A percentile compares a stretch with the other conserved stretches of the same genome.
phyloP scores from a whole-genome alignment of 768 basidiomycete genomes.

The Sarcomyxa edulis region DNA sequence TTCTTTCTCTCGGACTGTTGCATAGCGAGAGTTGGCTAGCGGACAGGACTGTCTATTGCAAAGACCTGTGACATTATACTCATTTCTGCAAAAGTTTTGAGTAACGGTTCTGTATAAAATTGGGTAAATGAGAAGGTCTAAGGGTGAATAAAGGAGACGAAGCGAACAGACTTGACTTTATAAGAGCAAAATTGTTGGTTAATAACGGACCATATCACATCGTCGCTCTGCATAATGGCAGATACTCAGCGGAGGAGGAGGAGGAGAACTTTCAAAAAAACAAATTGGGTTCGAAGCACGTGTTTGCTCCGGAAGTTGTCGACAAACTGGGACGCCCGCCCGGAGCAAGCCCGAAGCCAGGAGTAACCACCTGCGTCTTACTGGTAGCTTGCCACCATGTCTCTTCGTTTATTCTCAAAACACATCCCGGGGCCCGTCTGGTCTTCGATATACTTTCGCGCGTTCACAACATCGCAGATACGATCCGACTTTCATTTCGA shows the following conservation, averaged over 20 bases:
- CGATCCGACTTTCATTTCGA: constrained; percentile 78
- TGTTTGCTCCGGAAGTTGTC: too few species aligned
- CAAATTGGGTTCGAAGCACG: too few species aligned
- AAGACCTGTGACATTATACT: constrained; percentile 96
- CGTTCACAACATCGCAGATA: constrained; percentile 22
- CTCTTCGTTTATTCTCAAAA: too few species aligned
- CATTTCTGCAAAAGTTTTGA: constrained; percentile 98
- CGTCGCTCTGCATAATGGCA: constrained; percentile 96
- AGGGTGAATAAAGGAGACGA: background rate
- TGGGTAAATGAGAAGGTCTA: constrained; percentile 7
- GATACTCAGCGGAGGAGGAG: too few species aligned
- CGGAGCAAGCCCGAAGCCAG: too few species aligned
- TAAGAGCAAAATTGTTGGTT: constrained; percentile 96
- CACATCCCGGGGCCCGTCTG: too few species aligned
- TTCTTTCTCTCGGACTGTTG: constrained; percentile 95
- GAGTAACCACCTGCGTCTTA: too few species aligned
- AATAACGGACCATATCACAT: constrained; percentile 97
- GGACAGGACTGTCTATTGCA: constrained; percentile 96
- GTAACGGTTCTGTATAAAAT: constrained; percentile 71
- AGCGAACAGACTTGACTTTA: constrained; percentile 86
- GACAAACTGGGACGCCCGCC: too few species aligned
- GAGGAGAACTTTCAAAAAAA: too few species aligned
- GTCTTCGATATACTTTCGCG: too few species aligned
- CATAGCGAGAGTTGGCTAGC: constrained; percentile 95
- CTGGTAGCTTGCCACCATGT: too few species aligned